phyloP scores from a whole-genome alignment of 768 basidiomycete genomes.

The Coprinellus aureogranulatus region DNA sequence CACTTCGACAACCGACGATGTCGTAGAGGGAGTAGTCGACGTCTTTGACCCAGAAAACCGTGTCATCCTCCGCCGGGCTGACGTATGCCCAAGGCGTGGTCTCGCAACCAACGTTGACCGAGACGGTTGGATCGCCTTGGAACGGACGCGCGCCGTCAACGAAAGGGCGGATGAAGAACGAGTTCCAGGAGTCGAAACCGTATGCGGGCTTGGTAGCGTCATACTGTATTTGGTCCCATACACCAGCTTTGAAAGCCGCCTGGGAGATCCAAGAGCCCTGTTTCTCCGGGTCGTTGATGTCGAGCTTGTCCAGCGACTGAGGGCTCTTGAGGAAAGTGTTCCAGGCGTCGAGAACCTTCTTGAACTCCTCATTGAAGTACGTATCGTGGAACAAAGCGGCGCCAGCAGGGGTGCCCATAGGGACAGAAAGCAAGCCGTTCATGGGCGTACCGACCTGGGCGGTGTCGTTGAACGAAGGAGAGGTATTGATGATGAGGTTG shows the following conservation, averaged over 20 bases:
- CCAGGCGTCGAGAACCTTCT: background rate
- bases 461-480: background rate
- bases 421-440: background rate
- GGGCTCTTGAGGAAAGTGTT: background rate
- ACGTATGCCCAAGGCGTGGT: background rate
- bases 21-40: background rate
- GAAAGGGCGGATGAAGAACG: background rate
- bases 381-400: background rate
- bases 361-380: background rate
- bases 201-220: background rate
- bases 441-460: background rate
- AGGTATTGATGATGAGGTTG: background rate
- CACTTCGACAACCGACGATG: background rate
- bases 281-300: background rate
- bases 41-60: background rate
- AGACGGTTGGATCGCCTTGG: background rate
- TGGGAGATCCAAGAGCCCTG: background rate
- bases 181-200: background rate
- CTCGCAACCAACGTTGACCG: background rate
- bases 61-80: background rate
- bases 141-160: background rate
- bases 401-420: background rate
- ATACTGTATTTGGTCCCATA: background rate
- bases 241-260: background rate
- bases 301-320: background rate